These are phyloP conservation scores for Umbelopsis sp. DNA, from an alignment of 192 early-diverging fungal species.

Conservation along the genomic window DNA sequence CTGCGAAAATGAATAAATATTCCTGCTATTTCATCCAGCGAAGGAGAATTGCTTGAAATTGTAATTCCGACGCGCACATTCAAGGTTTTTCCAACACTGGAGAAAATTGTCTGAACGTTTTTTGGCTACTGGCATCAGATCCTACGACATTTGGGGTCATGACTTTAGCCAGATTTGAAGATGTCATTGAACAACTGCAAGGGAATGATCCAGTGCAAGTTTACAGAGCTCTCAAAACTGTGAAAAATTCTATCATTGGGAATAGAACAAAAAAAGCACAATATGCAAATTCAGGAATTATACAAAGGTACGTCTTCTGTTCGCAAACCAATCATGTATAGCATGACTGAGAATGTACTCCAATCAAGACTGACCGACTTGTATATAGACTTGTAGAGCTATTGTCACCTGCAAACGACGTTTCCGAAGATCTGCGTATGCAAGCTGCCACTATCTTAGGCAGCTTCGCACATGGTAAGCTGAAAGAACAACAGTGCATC, in stretches of 20 bases:
- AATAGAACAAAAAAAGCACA: conserved; percentile 80
- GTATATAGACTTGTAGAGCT: conserved; percentile 58
- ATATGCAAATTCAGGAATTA: conserved; percentile 63
- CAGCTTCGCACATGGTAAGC: conserved; percentile 67
- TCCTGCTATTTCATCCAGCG: too few relatives aligned
- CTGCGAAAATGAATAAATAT: too few relatives aligned
- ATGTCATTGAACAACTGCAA: conserved; percentile 50
- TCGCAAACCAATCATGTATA: too few relatives aligned
- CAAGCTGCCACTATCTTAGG: conserved; percentile 70
- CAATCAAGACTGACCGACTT: background rate
- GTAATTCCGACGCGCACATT: background rate
- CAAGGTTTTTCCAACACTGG: background rate
- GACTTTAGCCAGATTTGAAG: conserved; percentile 56
- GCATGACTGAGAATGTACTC: too few relatives aligned
- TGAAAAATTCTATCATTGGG: conserved; percentile 85
- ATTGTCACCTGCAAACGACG: conserved; percentile 37
- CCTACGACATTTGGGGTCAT: conserved; percentile 25
- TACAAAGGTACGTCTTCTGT: conserved; percentile 45
- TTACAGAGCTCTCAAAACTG: conserved; percentile 63
- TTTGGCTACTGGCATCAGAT: background rate
- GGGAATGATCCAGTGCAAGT: conserved; percentile 44
- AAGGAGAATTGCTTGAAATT: conserved; percentile 6
- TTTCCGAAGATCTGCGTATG: conserved; percentile 49
- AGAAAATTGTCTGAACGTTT: background rate
- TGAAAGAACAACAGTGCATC: background rate